A percentile compares a stretch with the other conserved stretches of the same genome.
Conservation (phyloP, 306 rosid genomes). For the Trifolium fragiferum region DNA sequence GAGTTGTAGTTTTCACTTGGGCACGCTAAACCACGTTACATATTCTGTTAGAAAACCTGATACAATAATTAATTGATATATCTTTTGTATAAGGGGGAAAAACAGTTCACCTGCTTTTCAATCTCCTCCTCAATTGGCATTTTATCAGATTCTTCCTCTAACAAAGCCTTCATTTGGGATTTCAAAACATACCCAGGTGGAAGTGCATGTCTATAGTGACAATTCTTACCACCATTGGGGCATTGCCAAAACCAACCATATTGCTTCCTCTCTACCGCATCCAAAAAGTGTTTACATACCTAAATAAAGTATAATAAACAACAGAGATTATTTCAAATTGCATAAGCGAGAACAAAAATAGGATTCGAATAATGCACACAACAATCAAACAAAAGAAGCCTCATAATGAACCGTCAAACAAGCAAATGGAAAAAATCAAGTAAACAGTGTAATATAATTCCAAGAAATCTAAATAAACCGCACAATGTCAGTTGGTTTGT, state of each 20-base stretch:
- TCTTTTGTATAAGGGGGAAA: not conserved
- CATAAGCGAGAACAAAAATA: constrained; percentile 9
- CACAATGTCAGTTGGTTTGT: constrained; percentile 97
- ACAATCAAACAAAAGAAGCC: constrained; percentile 1
- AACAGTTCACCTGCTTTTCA: constrained; percentile 74
- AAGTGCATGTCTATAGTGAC: constrained; percentile 98
- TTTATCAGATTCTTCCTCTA: constrained; percentile 77
- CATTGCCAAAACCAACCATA: constrained; percentile 98
- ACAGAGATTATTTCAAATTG: not conserved
- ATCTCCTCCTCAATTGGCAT: constrained; percentile 88
- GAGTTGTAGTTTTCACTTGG: constrained; percentile 70
- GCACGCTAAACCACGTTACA: constrained; percentile 64
- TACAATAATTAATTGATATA: constrained; percentile 16
- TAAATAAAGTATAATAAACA: constrained; percentile 35
- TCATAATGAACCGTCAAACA: not conserved
- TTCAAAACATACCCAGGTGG: constrained; percentile 92
- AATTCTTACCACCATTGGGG: constrained; percentile 89
- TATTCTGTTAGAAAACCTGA: constrained; percentile 37
- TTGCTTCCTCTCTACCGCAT: constrained; percentile 95
- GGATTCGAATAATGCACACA: constrained; percentile 30
- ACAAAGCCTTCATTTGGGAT: constrained; percentile 97
- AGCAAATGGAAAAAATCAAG: constrained; percentile 15
- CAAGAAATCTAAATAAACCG: constrained; percentile 39
- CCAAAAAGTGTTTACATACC: constrained; percentile 69
- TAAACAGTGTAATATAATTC: constrained; percentile 2